Evolutionary conservation across 768 basidiomycete genomes (phyloP), one percentile per base, ranked within the genome.

Genomic region (Daedalea quercina): DNA sequence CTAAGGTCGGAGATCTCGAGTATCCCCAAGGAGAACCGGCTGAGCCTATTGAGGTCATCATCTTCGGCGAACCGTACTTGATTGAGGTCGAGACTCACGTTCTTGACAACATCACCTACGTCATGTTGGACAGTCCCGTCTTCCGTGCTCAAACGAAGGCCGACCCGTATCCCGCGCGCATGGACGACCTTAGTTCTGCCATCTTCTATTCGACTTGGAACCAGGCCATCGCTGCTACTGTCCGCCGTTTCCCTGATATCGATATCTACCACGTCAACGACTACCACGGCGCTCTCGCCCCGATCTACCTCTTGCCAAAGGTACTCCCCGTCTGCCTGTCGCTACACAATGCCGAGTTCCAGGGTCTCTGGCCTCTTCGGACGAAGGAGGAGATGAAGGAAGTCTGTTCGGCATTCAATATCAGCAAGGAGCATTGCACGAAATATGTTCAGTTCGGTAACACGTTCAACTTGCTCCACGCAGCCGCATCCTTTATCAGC

Each of bases 131-230:
- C 74, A 90, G 87, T 59, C 94, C 94, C 42, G 94, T 96, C 22
- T 96, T 96, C 82, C 87, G 94, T 44, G 92, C 94, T 2, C 94
- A 96, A 69, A 94, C 94, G 15, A 96, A 95, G 69, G 76, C 94
- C 0, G 94, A 96, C 62, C 94, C 94, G 2, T 96, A 96, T 67
- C 94, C 94, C 26, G 87, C 91, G 62, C 90, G 94, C 61, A 96
- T 96, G 94, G 94, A 96, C 65, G 94, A 96, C 67, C 77, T 96
- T 57, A 89, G 87, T 59, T 95, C 94, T 9, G 94, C 94, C 40
- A 95, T 95, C 64, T 96, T 95, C 77, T 96, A 96, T 68, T 95
- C 94, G 46, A 94, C 94, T 17, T 96, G 94, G 94, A 96, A 96
- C 63, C 94, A 96, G 70, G 91, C 93, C 42, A 93, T 96, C 57